A percentile compares a stretch with the other conserved stretches of the same genome.
Conservation (phyloP, 1,284 basidiomycete genomes). For the Microbotryomycetes sp. region DNA sequence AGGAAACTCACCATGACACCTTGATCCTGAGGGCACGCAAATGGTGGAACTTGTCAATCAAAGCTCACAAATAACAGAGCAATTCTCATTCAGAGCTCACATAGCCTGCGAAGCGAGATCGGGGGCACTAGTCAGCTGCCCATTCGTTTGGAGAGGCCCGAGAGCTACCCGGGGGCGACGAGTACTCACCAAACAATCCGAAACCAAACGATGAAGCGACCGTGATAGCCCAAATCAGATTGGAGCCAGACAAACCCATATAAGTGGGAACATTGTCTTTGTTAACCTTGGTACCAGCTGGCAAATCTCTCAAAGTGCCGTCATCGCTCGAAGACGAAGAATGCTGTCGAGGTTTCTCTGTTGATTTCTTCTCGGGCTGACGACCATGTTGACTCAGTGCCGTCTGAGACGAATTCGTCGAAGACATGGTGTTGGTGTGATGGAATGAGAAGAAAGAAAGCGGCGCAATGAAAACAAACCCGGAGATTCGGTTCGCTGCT, state of each 20-base stretch:
- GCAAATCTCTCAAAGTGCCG: background rate
- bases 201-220: conserved; percentile 21
- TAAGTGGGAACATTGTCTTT: conserved; percentile 13
- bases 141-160: too few species aligned
- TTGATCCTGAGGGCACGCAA: conserved; percentile 9
- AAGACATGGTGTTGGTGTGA: background rate
- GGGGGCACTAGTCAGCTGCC: too few species aligned
- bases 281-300: background rate
- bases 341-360: background rate
- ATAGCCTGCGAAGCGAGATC: background rate
- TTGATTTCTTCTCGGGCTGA: background rate
- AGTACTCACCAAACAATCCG: conserved; percentile 18
- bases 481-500: too few species aligned
- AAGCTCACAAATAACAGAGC: background rate
- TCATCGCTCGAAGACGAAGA: background rate
- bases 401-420: background rate
- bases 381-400: background rate
- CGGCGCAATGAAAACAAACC: too few species aligned
- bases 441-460: background rate
- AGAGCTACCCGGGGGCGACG: too few species aligned
- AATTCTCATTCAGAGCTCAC: too few species aligned
- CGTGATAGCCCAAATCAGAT: conserved; percentile 20
- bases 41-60: background rate
- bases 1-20: conserved; percentile 18
- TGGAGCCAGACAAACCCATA: conserved; percentile 12